These are phyloP conservation scores for Paramecium sonneborni DNA, from an alignment of 73 alveolate species.

Conservation along the genomic window DNA sequence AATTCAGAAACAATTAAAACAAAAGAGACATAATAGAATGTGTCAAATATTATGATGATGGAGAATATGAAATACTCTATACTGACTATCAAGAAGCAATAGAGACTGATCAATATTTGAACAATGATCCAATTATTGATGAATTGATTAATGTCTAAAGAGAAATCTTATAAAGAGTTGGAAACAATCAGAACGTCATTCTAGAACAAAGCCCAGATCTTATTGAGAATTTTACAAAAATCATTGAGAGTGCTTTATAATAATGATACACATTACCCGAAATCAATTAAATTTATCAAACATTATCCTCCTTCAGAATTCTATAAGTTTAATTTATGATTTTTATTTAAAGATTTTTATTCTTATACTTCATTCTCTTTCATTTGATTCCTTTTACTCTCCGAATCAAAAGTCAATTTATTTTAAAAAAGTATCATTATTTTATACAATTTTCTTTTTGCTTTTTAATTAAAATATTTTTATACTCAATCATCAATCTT, in stretches of 20 bases:
- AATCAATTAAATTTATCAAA: neutral
- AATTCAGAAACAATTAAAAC: neutral
- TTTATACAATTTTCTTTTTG: neutral
- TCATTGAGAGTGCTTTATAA: conserved; percentile 7
- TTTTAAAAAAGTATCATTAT: neutral
- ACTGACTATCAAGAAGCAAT: conserved; percentile 14
- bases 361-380: neutral
- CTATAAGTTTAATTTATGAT: neutral
- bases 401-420: neutral
- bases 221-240: conserved; percentile 18
- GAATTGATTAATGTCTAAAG: neutral
- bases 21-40: conserved; percentile 41
- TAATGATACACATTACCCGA: neutral
- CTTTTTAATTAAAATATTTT: neutral
- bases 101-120: conserved; percentile 25
- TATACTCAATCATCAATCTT: neutral
- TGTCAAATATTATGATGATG: conserved; percentile 48
- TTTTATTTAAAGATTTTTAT: neutral
- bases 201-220: conserved; percentile 34
- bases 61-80: conserved; percentile 48
- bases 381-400: neutral
- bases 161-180: neutral
- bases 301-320: neutral
- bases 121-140: conserved; percentile 10
- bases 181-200: neutral